A percentile compares a stretch with the other conserved stretches of the same genome.
Conservation (phyloP, 257 asterid species). For the Solanum lycopersicoides region DNA sequence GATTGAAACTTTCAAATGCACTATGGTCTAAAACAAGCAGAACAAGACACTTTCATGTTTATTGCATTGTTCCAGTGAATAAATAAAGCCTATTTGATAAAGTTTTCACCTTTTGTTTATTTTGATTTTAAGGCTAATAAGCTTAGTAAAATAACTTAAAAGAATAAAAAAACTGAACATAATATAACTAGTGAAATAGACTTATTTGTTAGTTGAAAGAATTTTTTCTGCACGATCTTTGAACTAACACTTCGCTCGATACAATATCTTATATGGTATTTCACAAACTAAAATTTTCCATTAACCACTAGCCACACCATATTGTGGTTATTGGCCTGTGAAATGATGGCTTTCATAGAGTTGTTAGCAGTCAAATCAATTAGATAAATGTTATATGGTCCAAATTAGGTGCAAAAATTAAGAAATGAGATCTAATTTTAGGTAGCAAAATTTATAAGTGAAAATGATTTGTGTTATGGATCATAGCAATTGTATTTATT, state of each 20-base stretch:
- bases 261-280: neutral
- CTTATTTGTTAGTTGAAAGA: fast-evolving
- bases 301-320: neutral
- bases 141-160: neutral
- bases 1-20: neutral
- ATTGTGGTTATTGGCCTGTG: neutral
- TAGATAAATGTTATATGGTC: neutral
- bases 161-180: too few relatives aligned
- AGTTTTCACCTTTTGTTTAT: neutral
- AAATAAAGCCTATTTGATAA: neutral
- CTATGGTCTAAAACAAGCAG: fast-evolving
- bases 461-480: neutral
- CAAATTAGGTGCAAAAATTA: neutral
- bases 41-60: neutral
- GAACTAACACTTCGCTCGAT: neutral
- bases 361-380: neutral
- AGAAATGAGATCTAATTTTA: neutral
- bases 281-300: neutral
- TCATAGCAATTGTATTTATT: neutral
- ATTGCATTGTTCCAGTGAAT: neutral
- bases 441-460: neutral
- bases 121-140: neutral
- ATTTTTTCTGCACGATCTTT: neutral
- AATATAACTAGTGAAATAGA: neutral
- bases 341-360: neutral